Evolutionary conservation across 2,329 filamentous ascomycete genomes (phyloP).

Genomic region (Pseudocercospora eumusae): DNA sequence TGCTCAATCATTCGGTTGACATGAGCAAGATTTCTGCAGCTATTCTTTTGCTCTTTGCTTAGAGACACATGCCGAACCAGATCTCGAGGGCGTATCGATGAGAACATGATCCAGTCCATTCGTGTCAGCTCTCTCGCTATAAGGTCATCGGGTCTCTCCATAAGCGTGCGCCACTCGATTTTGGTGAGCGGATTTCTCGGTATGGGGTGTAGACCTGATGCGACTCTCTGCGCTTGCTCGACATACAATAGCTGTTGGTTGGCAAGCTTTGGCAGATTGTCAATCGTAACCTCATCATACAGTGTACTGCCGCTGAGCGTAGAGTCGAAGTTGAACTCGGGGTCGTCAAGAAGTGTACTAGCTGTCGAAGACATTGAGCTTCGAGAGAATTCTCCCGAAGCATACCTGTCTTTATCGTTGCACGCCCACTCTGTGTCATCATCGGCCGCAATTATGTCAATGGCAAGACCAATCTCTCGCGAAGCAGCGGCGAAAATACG

Average conservation of each 20-base stretch:
- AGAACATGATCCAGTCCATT: conserved; percentile 98
- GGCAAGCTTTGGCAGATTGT: conserved; percentile 38
- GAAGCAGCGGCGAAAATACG: conserved; percentile 83
- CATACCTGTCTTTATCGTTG: conserved; percentile 64
- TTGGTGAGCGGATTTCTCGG: conserved; percentile 74
- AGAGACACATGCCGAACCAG: conserved; percentile 88
- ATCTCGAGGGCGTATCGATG: conserved; percentile 87
- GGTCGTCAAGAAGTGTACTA: conserved; percentile 41
- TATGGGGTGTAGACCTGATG: conserved; percentile 68
- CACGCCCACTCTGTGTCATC: conserved; percentile 94
- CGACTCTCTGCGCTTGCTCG: conserved; percentile 80
- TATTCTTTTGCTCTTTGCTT: conserved; percentile 54
- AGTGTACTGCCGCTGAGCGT: conserved; percentile 36
- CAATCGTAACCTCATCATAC: conserved; percentile 28
- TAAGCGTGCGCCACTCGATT: conserved; percentile 83
- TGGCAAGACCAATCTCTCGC: conserved; percentile 77
- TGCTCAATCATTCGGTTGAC: conserved; percentile 94
- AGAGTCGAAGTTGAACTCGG: conserved; percentile 34
- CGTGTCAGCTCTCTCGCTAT: conserved; percentile 89
- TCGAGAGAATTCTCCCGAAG: conserved; percentile 41
- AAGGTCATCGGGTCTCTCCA: conserved; percentile 80
- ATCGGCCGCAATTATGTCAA: conserved; percentile 77
- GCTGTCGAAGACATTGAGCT: conserved; percentile 38
- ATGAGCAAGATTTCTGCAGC: conserved; percentile 70
- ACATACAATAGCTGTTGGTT: conserved; percentile 63